phyloP scores from a whole-genome alignment of 495 filamentous ascomycete species.

The Schizothecium vesticola region DNA sequence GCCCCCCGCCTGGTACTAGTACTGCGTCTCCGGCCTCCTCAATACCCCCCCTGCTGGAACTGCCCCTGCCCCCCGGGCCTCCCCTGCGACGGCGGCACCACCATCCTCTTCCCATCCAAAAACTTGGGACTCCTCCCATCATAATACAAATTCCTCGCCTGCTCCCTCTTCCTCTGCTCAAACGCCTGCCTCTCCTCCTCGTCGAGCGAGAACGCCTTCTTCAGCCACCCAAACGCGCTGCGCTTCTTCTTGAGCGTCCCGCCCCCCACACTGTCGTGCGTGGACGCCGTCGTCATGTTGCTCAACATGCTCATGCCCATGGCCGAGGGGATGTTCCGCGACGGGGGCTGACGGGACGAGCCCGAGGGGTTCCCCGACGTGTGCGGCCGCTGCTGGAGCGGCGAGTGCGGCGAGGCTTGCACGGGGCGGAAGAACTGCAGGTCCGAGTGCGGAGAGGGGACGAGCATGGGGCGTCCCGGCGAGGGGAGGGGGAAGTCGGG shows the following conservation, averaged over 20 bases:
- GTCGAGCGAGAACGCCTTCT: conserved; percentile 52
- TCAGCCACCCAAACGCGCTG: conserved; percentile 55
- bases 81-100: neutral
- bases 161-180: conserved; percentile 39
- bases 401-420: conserved; percentile 50
- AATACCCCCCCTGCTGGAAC: neutral
- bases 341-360: conserved; percentile 23
- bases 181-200: conserved; percentile 52
- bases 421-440: conserved; percentile 50
- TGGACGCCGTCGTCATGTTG: conserved; percentile 32
- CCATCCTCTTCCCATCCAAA: conserved; percentile 34
- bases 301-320: conserved; percentile 51
- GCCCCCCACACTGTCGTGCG: conserved; percentile 21
- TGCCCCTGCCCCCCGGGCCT: neutral
- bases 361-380: conserved; percentile 35
- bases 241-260: conserved; percentile 52
- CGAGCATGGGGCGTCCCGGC: conserved; percentile 27
- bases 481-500: conserved; percentile 32
- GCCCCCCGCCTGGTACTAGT: neutral
- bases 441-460: conserved; percentile 48
- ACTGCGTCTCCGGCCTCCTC: neutral
- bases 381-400: conserved; percentile 51
- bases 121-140: conserved; percentile 37
- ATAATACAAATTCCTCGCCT: conserved; percentile 38
- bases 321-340: conserved; percentile 42